These are phyloP conservation scores for Handroanthus guayacan DNA, from an alignment of 257 asterid species.

Conservation along the genomic window DNA sequence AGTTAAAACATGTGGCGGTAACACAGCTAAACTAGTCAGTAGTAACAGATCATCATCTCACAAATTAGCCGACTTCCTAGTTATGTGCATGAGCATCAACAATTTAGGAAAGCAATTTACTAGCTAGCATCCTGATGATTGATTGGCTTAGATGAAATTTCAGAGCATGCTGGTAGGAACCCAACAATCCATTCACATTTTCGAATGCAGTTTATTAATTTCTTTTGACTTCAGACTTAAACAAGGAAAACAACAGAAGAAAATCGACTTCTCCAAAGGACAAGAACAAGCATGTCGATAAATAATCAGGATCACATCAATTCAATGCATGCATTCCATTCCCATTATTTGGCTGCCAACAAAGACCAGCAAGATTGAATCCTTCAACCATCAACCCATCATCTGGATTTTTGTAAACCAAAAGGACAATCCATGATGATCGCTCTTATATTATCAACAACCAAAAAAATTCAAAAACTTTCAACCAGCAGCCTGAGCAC, in stretches of 20 bases:
- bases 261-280: not conserved
- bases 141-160: not conserved
- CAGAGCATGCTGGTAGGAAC: not conserved
- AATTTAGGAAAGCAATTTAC: not conserved
- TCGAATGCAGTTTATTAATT: not conserved
- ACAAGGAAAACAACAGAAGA: not conserved
- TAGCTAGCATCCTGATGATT: not conserved
- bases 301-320: not conserved
- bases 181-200: not conserved
- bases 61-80: not conserved
- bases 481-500: slow-evolving; percentile 3
- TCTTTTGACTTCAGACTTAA: slow-evolving; percentile 19
- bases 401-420: not conserved
- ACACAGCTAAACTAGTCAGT: not conserved
- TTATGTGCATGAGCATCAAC: not conserved
- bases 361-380: slow-evolving; percentile 16
- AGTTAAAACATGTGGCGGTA: not conserved
- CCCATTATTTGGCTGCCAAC: not conserved
- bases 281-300: not conserved
- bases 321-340: not conserved
- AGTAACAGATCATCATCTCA: not conserved
- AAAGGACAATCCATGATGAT: slow-evolving; percentile 3
- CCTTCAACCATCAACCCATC: slow-evolving; percentile 13
- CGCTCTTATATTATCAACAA: not conserved
- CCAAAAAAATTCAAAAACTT: not conserved